phyloP scores from a whole-genome alignment of 1,139 yeast genomes.

The Blastobotrys indianensis region DNA sequence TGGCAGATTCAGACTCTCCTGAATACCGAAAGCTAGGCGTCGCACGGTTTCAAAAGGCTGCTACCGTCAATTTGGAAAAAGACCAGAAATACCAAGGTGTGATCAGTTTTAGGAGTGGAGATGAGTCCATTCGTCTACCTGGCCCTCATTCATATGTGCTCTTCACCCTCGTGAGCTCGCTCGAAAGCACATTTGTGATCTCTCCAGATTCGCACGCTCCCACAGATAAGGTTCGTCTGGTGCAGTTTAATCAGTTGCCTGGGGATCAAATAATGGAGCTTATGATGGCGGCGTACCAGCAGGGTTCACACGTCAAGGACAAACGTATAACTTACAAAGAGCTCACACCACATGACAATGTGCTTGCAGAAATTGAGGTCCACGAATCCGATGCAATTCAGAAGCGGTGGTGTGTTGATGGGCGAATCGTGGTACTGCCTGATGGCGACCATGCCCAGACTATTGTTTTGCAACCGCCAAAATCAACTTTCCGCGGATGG shows the following conservation, averaged over 20 bases:
- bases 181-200: conserved; percentile 65
- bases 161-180: conserved; percentile 52
- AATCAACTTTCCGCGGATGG: conserved; percentile 29
- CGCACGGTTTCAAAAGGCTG: conserved; percentile 67
- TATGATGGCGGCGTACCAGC: conserved; percentile 53
- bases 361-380: conserved; percentile 18
- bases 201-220: conserved; percentile 60
- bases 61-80: conserved; percentile 44
- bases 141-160: conserved; percentile 64
- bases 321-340: conserved; percentile 28
- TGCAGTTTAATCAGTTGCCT: conserved; percentile 43
- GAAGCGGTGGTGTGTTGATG: conserved; percentile 36
- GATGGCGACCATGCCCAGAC: conserved; percentile 17
- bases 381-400: conserved; percentile 20
- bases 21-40: conserved; percentile 59
- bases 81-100: conserved; percentile 49
- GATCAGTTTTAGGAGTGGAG: conserved; percentile 17
- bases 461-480: conserved; percentile 22
- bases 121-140: conserved; percentile 13
- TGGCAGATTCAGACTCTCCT: conserved; percentile 70
- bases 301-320: conserved; percentile 50
- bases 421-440: conserved; percentile 26
- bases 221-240: conserved; percentile 41
- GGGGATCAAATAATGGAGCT: conserved; percentile 45
- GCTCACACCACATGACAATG: conserved; percentile 15